These are phyloP conservation scores for Nicotiana noctiflora DNA, from an alignment of 257 asterid genomes.

Conservation along the genomic window DNA sequence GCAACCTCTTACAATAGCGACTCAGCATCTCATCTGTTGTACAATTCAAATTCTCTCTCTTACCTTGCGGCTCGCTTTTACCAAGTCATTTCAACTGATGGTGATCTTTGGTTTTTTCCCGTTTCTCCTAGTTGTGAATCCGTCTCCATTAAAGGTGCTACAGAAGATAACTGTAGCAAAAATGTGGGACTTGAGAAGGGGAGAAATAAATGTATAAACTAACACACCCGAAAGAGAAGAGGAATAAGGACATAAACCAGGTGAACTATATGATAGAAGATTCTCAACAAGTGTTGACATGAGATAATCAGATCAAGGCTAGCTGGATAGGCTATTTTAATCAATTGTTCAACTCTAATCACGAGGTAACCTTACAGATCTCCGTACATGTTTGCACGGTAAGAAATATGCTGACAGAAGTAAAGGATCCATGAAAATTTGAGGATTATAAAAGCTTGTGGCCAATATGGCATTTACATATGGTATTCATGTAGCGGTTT, in stretches of 20 bases:
- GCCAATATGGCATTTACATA: background rate
- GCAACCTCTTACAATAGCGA: too few species aligned
- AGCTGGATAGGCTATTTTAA: background rate
- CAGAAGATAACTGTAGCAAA: background rate
- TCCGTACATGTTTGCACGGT: background rate
- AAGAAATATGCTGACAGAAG: background rate
- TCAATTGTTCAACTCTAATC: background rate
- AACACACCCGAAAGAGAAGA: background rate
- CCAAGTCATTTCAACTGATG: background rate
- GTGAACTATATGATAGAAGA: background rate
- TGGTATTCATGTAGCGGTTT: background rate
- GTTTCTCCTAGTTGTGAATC: background rate
- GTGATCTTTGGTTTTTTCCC: background rate
- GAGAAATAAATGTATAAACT: background rate
- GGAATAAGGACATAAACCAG: background rate
- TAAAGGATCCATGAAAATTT: background rate
- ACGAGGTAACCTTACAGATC: background rate
- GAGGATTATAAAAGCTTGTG: background rate
- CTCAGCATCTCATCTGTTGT: too few species aligned
- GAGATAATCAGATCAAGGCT: background rate
- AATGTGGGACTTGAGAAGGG: background rate
- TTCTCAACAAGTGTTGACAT: background rate
- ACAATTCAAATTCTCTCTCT: background rate
- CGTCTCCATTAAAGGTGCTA: background rate
- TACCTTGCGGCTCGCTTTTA: background rate